Base-by-base conservation (phyloP, 2,329 filamentous ascomycete genomes). In the Botryotinia globosa region DNA sequence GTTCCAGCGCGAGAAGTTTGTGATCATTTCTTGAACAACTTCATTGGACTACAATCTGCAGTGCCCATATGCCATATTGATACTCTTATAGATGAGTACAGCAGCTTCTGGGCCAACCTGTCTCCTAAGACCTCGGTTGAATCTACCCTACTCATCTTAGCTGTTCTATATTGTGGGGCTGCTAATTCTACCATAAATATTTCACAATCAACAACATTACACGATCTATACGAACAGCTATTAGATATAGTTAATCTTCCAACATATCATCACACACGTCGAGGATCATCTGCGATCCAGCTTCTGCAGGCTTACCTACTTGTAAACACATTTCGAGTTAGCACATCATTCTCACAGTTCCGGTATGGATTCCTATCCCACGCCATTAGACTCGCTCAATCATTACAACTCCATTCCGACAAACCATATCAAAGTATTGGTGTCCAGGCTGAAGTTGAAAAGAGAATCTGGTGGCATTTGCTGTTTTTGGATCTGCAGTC, bases 1-100 rank as follows among this genome's bases (percentile, higher is more conserved):
- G 7, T 42, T 44, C 61, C 37, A 18, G 61, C 61, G 20, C 37
- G 37, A 29, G 61, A 63, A 63, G 61, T 63, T 42, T 63, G 37
- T 39, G 61, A 63, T 25, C 61, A 63, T 63, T 63, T 63, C n/a
- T 63, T 63, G 37, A 37, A 63, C 37, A 63, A 42, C 39, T 63
- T 63, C n/a, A 39, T 63, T 9, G 25, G 14, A 6, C 39, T 63
- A 44, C 61, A 63, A 29, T 42, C 25, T 44, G 6, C 25, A 63
- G 61, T 63, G 25, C 61, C 61, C 9, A 62, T 62, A 39, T 62
- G 59, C 34, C 22, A 62, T 39, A 39, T 62, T 29, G 61, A 63
- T 44, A 63, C 37, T 44, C 37, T 63, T 18, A 29, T 29, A n/a
- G 16, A 63, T 63, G 61, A 42, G 37, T 63, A 42, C 25, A 44